These are phyloP conservation scores for Crucihimalaya himalaica DNA, from an alignment of 345 rosid genomes.

Conservation along the genomic window DNA sequence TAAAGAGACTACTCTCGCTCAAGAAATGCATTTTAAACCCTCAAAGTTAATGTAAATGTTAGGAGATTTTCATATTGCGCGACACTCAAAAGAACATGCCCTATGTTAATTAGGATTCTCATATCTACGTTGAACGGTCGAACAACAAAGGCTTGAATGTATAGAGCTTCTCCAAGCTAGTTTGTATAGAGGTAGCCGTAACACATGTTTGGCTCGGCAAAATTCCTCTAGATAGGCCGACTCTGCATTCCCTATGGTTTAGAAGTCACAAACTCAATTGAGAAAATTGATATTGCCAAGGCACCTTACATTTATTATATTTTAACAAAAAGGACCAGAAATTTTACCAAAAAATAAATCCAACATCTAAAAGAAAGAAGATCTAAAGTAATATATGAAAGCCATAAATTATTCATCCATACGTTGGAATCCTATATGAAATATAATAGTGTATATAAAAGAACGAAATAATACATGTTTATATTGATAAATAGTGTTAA, in stretches of 20 bases:
- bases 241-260: not conserved
- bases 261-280: not conserved
- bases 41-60: not conserved
- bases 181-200: not conserved
- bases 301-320: not conserved
- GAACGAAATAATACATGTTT: slow-evolving; percentile 3
- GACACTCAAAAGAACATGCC: no score
- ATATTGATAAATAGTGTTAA: slow-evolving; percentile 27
- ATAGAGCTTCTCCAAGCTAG: not conserved
- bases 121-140: not conserved
- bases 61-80: no score
- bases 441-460: not conserved
- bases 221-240: not conserved
- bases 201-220: not conserved
- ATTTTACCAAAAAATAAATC: not conserved
- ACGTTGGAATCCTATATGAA: not conserved
- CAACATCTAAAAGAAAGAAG: not conserved
- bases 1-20: not conserved
- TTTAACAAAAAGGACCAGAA: not conserved
- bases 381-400: not conserved
- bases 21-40: not conserved
- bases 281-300: not conserved
- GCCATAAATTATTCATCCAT: not conserved
- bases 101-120: not conserved
- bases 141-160: not conserved